These are phyloP conservation scores for Candida manassasensis DNA, from an alignment of 805 yeast species.

Conservation along the genomic window DNA sequence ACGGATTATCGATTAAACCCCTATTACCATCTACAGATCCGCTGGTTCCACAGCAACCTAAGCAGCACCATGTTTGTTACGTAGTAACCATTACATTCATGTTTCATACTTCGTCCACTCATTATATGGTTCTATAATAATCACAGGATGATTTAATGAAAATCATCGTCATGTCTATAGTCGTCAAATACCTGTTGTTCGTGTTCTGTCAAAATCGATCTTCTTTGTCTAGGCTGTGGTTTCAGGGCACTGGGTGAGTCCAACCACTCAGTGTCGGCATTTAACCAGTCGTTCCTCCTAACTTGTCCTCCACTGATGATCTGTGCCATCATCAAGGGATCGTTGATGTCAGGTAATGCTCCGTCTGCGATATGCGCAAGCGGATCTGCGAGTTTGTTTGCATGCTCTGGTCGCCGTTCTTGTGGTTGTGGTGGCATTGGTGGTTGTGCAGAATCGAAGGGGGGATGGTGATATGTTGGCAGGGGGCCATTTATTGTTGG, in stretches of 20 bases:
- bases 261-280: slow-evolving; percentile 15
- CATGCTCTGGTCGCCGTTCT: slow-evolving; percentile 4
- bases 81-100: not conserved
- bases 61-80: too few species aligned
- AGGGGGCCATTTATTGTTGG: slow-evolving; percentile 2
- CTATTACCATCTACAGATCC: too few species aligned
- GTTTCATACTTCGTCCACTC: not conserved
- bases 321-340: slow-evolving; percentile 37
- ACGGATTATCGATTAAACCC: too few species aligned
- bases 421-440: not conserved
- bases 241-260: slow-evolving; percentile 5
- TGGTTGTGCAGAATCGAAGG: not conserved
- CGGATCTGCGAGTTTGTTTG: slow-evolving; percentile 38
- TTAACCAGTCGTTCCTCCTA: slow-evolving; percentile 30
- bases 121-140: slow-evolving; percentile 2
- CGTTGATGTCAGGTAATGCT: slow-evolving; percentile 23
- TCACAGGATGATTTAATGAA: slow-evolving; percentile 6
- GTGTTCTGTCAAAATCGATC: slow-evolving; percentile 20
- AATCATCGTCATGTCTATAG: slow-evolving; percentile 38
- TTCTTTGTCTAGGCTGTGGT: slow-evolving; percentile 5
- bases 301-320: slow-evolving; percentile 40
- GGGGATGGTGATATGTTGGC: slow-evolving; percentile 4
- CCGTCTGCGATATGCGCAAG: slow-evolving; percentile 41
- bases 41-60: too few species aligned
- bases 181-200: slow-evolving; percentile 40